These are phyloP conservation scores for Pythium sukuiense DNA, from an alignment of 352 stramenopile genomes.

Conservation along the genomic window DNA sequence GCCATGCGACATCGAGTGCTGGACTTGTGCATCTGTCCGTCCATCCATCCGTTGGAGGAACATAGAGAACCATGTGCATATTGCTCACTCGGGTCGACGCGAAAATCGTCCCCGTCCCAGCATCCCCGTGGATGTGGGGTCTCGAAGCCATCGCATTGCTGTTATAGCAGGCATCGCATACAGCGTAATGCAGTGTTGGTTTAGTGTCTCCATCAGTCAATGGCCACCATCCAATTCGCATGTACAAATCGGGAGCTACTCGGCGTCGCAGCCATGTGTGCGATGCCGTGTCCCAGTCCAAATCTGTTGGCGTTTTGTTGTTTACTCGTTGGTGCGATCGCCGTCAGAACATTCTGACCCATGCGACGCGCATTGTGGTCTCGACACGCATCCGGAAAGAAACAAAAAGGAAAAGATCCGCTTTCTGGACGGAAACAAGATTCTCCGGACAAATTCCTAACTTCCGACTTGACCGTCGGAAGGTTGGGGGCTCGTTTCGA, in stretches of 20 bases:
- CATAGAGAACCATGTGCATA: neutral
- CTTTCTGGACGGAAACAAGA: neutral
- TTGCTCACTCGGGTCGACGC: neutral
- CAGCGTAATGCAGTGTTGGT: too few species aligned
- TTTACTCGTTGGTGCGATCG: neutral
- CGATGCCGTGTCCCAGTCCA: neutral
- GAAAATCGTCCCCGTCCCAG: neutral
- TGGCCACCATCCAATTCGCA: neutral
- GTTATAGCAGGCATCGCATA: neutral
- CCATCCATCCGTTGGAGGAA: too few species aligned
- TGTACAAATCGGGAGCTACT: neutral
- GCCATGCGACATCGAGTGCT: neutral
- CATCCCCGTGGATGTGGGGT: neutral
- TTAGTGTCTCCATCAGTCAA: neutral
- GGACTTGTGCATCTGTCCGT: neutral
- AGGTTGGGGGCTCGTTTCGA: too few species aligned
- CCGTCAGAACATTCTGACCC: neutral
- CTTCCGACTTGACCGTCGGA: too few species aligned
- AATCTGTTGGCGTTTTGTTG: neutral
- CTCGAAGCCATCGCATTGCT: neutral
- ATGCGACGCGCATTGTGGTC: neutral
- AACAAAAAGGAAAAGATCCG: neutral
- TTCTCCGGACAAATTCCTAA: too few species aligned
- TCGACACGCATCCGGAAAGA: neutral
- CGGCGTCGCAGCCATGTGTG: neutral